Evolutionary conservation across 139 green algal genomes (phyloP).

Genomic region (Chlorella sp.): DNA sequence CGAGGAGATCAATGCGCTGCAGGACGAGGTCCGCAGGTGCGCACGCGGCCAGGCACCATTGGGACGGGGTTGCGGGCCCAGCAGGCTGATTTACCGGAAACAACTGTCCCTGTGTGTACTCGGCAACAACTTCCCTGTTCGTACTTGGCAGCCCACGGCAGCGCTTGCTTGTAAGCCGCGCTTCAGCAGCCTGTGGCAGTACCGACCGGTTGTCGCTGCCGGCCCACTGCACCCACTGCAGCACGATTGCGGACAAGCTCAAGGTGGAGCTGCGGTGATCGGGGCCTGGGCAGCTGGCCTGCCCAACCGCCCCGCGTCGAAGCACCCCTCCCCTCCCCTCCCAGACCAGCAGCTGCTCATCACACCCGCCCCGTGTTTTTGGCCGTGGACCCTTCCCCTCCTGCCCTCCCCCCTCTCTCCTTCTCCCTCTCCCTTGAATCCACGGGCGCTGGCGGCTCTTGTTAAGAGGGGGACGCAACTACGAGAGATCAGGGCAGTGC

Average conservation of each 20-base stretch:
- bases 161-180: no score
- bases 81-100: not conserved
- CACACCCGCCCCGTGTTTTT: not conserved
- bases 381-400: not conserved
- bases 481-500: not conserved
- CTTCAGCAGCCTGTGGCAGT: no score
- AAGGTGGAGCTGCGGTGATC: conserved; percentile 61
- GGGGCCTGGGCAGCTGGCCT: not conserved
- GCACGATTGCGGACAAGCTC: conserved; percentile 41
- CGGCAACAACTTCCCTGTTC: no score
- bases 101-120: no score
- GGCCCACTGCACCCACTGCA: not conserved
- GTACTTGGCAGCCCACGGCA: no score
- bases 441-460: not conserved
- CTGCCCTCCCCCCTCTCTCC: not conserved
- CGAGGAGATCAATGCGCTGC: conserved; percentile 96
- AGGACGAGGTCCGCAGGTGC: conserved; percentile 77
- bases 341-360: not conserved
- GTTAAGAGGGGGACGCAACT: not conserved
- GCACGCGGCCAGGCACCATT: not conserved
- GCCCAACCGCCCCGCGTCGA: not conserved
- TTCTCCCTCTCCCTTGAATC: not conserved
- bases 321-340: not conserved
- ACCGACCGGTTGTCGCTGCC: no score
- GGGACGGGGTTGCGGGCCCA: not conserved